Conservation (phyloP, 2,329 filamentous ascomycete genomes). For the Fusarium oxysporum region DNA sequence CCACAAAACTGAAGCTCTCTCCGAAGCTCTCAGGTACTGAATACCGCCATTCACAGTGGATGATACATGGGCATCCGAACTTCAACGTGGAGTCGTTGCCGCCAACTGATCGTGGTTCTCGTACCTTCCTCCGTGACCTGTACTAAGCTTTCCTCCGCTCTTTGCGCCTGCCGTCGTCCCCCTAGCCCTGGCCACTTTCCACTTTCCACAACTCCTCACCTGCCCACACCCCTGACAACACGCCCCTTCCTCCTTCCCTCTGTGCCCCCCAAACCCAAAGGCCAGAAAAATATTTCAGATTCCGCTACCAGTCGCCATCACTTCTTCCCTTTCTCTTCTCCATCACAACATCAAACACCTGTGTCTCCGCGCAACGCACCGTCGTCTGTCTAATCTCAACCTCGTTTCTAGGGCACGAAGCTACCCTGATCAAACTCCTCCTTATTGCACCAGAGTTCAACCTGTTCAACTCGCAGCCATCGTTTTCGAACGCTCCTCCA, state of each 20-base stretch:
- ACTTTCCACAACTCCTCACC: conserved; percentile 43
- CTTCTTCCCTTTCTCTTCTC: conserved; percentile 49
- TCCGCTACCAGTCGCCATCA: conserved; percentile 46
- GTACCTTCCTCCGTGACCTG: conserved; percentile 37
- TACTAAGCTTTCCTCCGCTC: conserved; percentile 32
- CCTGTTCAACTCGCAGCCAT: conserved; percentile 52
- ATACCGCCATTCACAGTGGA: conserved; percentile 13
- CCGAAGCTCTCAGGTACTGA: conserved; percentile 23
- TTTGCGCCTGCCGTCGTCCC: conserved; percentile 35
- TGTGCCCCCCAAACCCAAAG: conserved; percentile 41
- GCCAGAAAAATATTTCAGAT: conserved; percentile 58
- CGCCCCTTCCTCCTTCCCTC: conserved; percentile 40
- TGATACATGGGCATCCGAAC: conserved; percentile 11
- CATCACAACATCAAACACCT: conserved; percentile 59
- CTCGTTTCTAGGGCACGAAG: conserved; percentile 84
- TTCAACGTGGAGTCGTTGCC: conserved; percentile 6
- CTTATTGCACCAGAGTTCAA: conserved; percentile 80
- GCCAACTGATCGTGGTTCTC: conserved; percentile 9
- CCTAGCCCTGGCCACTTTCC: conserved; percentile 46
- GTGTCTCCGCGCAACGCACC: conserved; percentile 62
- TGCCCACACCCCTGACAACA: conserved; percentile 43
- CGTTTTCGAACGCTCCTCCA: conserved; percentile 59
- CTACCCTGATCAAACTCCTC: conserved; percentile 75
- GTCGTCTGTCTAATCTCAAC: conserved; percentile 58
- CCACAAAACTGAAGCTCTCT: conserved; percentile 36